phyloP scores from a whole-genome alignment of 495 filamentous ascomycete species.

The Neohortaea acidophila region DNA sequence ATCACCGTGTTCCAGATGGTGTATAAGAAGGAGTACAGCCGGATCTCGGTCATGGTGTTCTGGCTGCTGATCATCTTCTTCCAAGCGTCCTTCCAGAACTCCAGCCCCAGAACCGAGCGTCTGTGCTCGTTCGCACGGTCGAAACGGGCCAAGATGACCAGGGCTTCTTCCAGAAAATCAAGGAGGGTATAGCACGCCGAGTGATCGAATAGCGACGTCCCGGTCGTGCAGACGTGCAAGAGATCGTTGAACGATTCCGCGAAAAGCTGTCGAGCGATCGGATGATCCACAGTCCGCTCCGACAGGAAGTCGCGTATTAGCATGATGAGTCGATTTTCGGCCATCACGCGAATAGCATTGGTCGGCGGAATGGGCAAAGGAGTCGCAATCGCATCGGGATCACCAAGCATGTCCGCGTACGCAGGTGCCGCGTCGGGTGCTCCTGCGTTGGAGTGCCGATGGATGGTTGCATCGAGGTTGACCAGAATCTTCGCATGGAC shows the following conservation, averaged over 20 bases:
- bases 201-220: conserved; percentile 70
- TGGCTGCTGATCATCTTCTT: conserved; percentile 72
- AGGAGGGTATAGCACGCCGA: conserved; percentile 82
- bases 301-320: conserved; percentile 74
- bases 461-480: conserved; percentile 71
- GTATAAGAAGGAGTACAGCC: conserved; percentile 75
- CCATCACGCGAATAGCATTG: conserved; percentile 70
- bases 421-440: conserved; percentile 40
- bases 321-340: conserved; percentile 79
- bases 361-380: conserved; percentile 47
- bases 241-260: conserved; percentile 62
- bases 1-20: conserved; percentile 63
- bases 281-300: conserved; percentile 38
- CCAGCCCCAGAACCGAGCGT: conserved; percentile 50
- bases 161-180: conserved; percentile 76
- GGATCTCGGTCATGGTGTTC: conserved; percentile 87
- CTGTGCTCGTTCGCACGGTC: conserved; percentile 32
- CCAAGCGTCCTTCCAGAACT: conserved; percentile 78
- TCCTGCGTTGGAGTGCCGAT: conserved; percentile 44
- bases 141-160: conserved; percentile 45
- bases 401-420: conserved; percentile 65
- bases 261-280: conserved; percentile 49
- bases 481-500: conserved; percentile 76
- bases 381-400: conserved; percentile 44
- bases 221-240: conserved; percentile 55